A percentile compares a stretch with the other conserved stretches of the same genome.
These are phyloP conservation scores for Penicillium griseofulvum DNA, from an alignment of 2,329 filamentous ascomycete species.

Conservation along the genomic window DNA sequence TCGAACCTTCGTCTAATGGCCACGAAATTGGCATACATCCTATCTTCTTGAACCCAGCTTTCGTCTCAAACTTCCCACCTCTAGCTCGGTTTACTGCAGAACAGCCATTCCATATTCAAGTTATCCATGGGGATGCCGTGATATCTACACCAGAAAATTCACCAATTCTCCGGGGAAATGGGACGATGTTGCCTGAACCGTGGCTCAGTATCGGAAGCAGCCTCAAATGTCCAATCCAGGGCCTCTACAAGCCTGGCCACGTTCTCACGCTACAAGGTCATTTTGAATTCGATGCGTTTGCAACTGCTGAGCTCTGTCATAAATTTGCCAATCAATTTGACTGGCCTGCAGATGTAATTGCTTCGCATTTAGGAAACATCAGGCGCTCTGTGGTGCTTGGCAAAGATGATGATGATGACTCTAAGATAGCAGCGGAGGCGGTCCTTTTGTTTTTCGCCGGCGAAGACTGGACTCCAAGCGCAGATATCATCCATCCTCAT, in stretches of 20 bases:
- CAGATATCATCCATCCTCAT: not conserved
- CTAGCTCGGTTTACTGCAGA: not conserved
- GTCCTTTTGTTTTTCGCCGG: conserved; percentile 28
- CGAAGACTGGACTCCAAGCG: not conserved
- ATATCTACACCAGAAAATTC: conserved; percentile 1
- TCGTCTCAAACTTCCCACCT: conserved; percentile 6
- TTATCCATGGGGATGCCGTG: conserved; percentile 33
- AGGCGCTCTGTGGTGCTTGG: conserved; percentile 5
- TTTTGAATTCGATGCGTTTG: conserved; percentile 28
- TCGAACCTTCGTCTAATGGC: conserved; percentile 22
- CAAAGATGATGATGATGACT: conserved; percentile 24
- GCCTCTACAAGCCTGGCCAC: conserved; percentile 20
- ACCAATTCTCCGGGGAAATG: not conserved
- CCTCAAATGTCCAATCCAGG: conserved; percentile 21
- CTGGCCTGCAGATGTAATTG: conserved; percentile 16
- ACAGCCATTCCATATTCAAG: conserved; percentile 22
- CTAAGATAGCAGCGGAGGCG: conserved; percentile 27
- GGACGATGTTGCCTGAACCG: conserved; percentile 7
- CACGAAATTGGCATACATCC: conserved; percentile 28
- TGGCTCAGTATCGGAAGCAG: conserved; percentile 26
- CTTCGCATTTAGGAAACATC: conserved; percentile 18
- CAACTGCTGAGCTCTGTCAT: conserved; percentile 18
- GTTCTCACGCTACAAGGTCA: conserved; percentile 28
- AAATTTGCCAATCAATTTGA: conserved; percentile 17
- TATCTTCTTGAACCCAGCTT: conserved; percentile 18